phyloP scores from a whole-genome alignment of 139 green algal genomes.

The Chlamydomonas applanata region DNA sequence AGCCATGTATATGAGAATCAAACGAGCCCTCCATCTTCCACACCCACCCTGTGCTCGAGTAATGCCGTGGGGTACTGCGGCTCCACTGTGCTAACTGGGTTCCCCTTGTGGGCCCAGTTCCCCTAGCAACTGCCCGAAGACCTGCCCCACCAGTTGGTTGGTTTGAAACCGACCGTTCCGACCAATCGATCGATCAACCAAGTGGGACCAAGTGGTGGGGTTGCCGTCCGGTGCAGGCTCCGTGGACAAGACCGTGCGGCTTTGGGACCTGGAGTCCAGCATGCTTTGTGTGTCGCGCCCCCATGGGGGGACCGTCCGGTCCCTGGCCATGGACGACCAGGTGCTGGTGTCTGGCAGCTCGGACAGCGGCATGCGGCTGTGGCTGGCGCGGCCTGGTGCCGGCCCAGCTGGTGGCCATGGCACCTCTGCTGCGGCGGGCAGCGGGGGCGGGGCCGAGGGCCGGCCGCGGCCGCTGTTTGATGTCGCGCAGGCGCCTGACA shows the following conservation, averaged over 20 bases:
- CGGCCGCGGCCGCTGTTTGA: not conserved
- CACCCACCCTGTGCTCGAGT: no score
- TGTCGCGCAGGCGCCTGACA: not conserved
- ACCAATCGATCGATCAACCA: no score
- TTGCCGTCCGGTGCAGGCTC: no score
- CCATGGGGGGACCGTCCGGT: not conserved
- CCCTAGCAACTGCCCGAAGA: no score
- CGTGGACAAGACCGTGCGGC: no score
- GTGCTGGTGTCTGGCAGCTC: not conserved
- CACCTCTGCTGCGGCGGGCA: not conserved
- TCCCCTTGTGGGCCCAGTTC: no score
- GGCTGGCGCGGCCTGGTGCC: not conserved
- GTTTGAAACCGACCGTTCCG: not conserved
- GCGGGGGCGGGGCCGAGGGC: no score
- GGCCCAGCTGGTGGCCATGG: not conserved
- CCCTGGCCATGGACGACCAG: constrained; percentile 1
- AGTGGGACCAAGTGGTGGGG: no score
- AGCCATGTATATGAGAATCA: not conserved
- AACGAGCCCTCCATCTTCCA: not conserved
- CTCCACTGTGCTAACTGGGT: no score
- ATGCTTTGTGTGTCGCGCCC: not conserved
- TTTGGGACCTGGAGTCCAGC: no score
- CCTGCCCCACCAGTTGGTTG: not conserved
- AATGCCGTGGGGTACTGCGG: no score
- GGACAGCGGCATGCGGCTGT: constrained; percentile 2